These are phyloP conservation scores for Apiospora phragmitis DNA, from an alignment of 2,329 filamentous ascomycete genomes.

Conservation along the genomic window DNA sequence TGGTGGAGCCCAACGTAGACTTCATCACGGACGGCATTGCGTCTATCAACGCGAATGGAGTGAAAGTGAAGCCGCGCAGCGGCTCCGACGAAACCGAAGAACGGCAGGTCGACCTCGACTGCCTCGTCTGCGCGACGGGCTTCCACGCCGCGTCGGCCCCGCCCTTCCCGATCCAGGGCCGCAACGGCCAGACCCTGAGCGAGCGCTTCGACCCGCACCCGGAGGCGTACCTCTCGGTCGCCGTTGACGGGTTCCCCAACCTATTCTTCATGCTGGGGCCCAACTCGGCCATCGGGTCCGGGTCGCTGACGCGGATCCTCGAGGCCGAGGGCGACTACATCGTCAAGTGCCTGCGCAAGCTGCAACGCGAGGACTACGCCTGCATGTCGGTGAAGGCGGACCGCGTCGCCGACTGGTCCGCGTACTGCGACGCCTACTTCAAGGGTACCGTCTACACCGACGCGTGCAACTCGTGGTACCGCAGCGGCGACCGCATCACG, in stretches of 20 bases:
- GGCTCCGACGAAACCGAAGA: background rate
- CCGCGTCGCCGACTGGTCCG: slow-evolving; percentile 46
- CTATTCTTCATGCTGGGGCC: slow-evolving; percentile 50
- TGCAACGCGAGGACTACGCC: slow-evolving; percentile 47
- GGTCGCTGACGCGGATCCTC: slow-evolving; percentile 46
- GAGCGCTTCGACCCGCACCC: slow-evolving; percentile 40
- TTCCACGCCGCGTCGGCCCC: slow-evolving; percentile 43
- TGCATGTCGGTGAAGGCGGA: slow-evolving; percentile 44
- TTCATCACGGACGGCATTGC: slow-evolving; percentile 37
- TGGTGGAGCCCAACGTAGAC: slow-evolving; percentile 41
- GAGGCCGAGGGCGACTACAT: slow-evolving; percentile 51
- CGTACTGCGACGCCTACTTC: slow-evolving; percentile 49
- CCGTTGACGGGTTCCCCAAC: slow-evolving; percentile 50
- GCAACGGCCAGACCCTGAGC: slow-evolving; percentile 35
- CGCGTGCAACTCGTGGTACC: slow-evolving; percentile 56
- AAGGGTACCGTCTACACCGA: slow-evolving; percentile 48
- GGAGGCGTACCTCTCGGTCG: slow-evolving; percentile 46
- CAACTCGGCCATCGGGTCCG: slow-evolving; percentile 48
- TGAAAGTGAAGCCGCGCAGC: slow-evolving; percentile 20
- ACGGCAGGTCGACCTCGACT: slow-evolving; percentile 41
- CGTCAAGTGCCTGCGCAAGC: slow-evolving; percentile 45
- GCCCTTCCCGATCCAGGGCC: slow-evolving; percentile 42
- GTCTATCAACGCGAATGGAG: slow-evolving; percentile 36
- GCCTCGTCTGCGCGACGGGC: slow-evolving; percentile 49
- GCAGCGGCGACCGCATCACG: slow-evolving; percentile 41